phyloP scores from a whole-genome alignment of 2,329 filamentous ascomycete genomes.

The Rhynchosporium graminicola region DNA sequence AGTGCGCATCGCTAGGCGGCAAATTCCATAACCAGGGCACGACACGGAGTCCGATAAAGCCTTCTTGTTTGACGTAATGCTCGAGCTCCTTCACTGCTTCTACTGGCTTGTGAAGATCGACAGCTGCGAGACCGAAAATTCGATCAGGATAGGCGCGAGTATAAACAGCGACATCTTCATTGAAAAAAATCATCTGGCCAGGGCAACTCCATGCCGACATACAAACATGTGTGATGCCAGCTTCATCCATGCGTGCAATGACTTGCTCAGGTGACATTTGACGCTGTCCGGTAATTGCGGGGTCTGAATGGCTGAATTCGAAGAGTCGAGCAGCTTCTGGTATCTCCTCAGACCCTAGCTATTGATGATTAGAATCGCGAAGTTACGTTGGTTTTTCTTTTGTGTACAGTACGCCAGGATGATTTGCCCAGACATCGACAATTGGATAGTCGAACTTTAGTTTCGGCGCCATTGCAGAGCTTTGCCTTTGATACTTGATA shows the following conservation, averaged over 20 bases:
- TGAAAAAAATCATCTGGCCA: not conserved
- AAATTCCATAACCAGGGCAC: conserved; percentile 38
- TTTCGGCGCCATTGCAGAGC: too few species aligned
- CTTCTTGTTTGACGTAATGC: conserved; percentile 35
- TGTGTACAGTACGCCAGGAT: conserved; percentile 11
- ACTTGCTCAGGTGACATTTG: not conserved
- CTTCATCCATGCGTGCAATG: conserved; percentile 3
- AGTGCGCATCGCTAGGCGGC: conserved; percentile 35
- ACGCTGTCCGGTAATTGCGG: not conserved
- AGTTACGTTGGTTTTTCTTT: not conserved
- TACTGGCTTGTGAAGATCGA: conserved; percentile 35
- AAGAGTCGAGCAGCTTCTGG: conserved; percentile 22
- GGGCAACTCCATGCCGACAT: conserved; percentile 26
- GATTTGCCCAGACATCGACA: conserved; percentile 22
- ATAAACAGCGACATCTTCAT: not conserved
- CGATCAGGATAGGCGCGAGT: not conserved
- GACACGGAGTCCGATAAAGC: conserved; percentile 34
- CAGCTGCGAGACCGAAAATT: conserved; percentile 34
- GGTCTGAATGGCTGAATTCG: conserved; percentile 20
- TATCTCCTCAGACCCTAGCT: conserved; percentile 8
- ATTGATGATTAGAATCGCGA: not conserved
- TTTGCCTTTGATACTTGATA: too few species aligned
- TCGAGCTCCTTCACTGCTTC: conserved; percentile 35
- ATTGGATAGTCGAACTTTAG: conserved; percentile 3
- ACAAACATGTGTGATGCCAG: conserved; percentile 28